Evolutionary conservation across 1,284 basidiomycete genomes (phyloP), one percentile per base, ranked within the genome.

Genomic region (Naganishia albida): DNA sequence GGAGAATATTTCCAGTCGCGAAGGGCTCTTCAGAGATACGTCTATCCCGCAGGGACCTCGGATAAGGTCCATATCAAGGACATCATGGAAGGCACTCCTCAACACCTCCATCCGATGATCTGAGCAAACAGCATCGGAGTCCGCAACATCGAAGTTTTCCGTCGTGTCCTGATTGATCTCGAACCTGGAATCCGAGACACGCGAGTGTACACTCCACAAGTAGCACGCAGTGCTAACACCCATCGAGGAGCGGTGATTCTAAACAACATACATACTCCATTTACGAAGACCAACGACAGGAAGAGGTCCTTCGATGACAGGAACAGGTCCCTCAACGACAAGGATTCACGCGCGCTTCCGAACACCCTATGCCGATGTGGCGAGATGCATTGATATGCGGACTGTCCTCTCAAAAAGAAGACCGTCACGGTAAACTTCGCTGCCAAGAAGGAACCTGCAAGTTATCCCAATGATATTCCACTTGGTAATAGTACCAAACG

Each of bases 1-100:
- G 44, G 39, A 16, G 51, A 63, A 20, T 55, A 63, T 34, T 63
- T 54, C 51, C 26, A 38, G 3, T 51, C 50, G 1, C 54, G 54
- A 34, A 8, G n/a, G 18, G 48, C 43, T 51, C 43, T 54, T 2
- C 59, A 52, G 20, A 23, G 38, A 7, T 55, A 23, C 23, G 53
- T 55, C n/a, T 55, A 42, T 23, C 38, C 40, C 23, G 39, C 43
- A 13, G 23, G 42, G 8, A 55, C 53, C 2, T 39, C 53, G 10
- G 40, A 44, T 1, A 34, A 20, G 12, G 53, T 42, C 26, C 39
- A 43, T 3, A 43, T 55, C 15, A 7, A 42, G 4, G 53, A 55
- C 10, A 43, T 55, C 13, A 13, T 55, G 10, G 53, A 44, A 2
- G 53, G 53, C n/a, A 7, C 43, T 7, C 53, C 53, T 4, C 6